Base-by-base conservation (phyloP, 805 yeast species). In the Pichia rugopelliculosa region DNA sequence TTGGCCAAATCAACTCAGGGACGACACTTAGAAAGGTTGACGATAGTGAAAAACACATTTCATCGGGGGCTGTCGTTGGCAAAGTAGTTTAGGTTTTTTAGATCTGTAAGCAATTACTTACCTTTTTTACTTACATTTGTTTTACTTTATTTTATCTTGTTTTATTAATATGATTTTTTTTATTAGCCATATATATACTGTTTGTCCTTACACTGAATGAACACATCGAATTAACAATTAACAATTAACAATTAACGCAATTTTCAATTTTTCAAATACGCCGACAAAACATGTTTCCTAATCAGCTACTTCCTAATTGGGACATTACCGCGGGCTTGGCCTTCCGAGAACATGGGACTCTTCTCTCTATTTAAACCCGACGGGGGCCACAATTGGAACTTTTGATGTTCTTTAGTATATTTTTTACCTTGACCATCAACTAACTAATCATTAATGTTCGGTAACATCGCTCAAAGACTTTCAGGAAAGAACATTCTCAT, bases 401-500 rank as follows among this genome's bases (percentile, higher is more conserved):
- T n/a, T n/a, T n/a, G n/a, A n/a, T n/a, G n/a, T n/a, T n/a, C n/a
- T n/a, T n/a, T n/a, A n/a, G n/a, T n/a, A n/a, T n/a, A n/a, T n/a
- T n/a, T n/a, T n/a, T n/a, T n/a, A n/a, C n/a, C n/a, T n/a, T n/a
- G n/a, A n/a, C n/a, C n/a, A n/a, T n/a, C n/a, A 39, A 24, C 30
- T 22, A 30, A 22, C 34, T 22, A 23, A 21, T 9, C 42, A 33
- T 11, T 13, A 5, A 36, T 63, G 66, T 63, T 63, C 52, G 67
- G 67, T 27, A 63, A 61, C 51, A 93, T 96, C 45, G 87, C 90
- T 39, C 82, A 82, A 62, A 77, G 96, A 63, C 72, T 91, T 30
- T 80, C 84, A 21, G 84, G 84, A 42, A 90, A 91, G 62, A 79
- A 82, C 18, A 75, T 87, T 27, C 75, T 91, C 38, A 84, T 91